Conservation (phyloP, 768 basidiomycete species). For the Serendipita indica region DNA sequence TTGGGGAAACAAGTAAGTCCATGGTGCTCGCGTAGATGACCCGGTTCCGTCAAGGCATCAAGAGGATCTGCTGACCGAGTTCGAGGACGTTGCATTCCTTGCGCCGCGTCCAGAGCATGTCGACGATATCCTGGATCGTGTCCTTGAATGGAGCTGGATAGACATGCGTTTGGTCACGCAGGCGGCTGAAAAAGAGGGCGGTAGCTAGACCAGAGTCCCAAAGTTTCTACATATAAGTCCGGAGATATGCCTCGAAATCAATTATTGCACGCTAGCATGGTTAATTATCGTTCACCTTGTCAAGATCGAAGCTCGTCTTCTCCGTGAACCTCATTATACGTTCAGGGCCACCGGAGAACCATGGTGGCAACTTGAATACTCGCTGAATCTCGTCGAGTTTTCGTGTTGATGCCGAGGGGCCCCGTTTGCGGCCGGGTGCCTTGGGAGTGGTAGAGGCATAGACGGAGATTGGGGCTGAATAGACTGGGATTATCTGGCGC, state of each 20-base stretch:
- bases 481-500: slow-evolving; percentile 38
- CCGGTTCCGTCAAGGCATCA: neutral
- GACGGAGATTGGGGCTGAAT: slow-evolving; percentile 49
- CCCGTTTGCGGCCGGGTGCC: no score
- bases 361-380: slow-evolving; percentile 30
- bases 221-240: slow-evolving; percentile 53
- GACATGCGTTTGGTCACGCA: no score
- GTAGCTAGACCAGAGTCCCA: slow-evolving; percentile 92
- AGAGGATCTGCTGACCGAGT: slow-evolving; percentile 35
- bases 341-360: neutral
- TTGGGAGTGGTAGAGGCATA: no score
- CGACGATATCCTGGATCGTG: slow-evolving; percentile 10
- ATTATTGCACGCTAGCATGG: neutral
- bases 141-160: no score
- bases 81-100: slow-evolving; percentile 41
- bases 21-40: neutral
- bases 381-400: slow-evolving; percentile 62
- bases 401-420: slow-evolving; percentile 14
- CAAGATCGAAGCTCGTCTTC: slow-evolving; percentile 79
- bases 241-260: neutral
- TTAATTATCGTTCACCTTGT: slow-evolving; percentile 62
- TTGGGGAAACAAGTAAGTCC: neutral
- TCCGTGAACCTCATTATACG: slow-evolving; percentile 43
- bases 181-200: neutral
- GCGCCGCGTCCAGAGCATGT: slow-evolving; percentile 16